These are phyloP conservation scores for Saussurea involucrata DNA, from an alignment of 129 eudicot species.

Conservation along the genomic window DNA sequence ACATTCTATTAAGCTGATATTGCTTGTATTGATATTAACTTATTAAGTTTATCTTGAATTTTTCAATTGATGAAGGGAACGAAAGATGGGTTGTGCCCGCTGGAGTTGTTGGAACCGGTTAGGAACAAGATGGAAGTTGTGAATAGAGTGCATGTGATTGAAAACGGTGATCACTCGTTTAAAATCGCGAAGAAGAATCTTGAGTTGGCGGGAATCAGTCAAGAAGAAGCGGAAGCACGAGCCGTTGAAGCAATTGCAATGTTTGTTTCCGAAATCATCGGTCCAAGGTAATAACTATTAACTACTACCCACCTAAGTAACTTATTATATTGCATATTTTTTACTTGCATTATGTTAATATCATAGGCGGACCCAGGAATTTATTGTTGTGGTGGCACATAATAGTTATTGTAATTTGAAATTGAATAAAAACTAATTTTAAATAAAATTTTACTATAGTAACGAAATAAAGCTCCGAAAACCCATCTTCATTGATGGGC, in stretches of 20 bases:
- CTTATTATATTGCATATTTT: background rate
- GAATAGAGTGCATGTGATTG: constrained; percentile 57
- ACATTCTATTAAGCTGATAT: background rate
- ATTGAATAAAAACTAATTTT: background rate
- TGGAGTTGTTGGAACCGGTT: constrained; percentile 57
- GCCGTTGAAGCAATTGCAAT: constrained; percentile 68
- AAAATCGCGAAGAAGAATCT: constrained; percentile 77
- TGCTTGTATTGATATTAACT: background rate
- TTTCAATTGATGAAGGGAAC: constrained; percentile 50
- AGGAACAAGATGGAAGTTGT: constrained; percentile 53
- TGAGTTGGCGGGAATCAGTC: constrained; percentile 45
- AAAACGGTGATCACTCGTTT: constrained; percentile 91
- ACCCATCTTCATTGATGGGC: background rate
- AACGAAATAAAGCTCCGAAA: background rate
- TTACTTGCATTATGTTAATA: no score
- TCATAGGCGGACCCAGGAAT: no score
- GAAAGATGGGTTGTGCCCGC: constrained; percentile 76
- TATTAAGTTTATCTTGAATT: background rate
- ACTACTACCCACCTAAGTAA: constrained; percentile 2
- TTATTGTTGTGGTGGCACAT: background rate
- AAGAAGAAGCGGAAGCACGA: constrained; percentile 57
- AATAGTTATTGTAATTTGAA: background rate
- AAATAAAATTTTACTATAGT: no score
- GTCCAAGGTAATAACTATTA: constrained; percentile 16
- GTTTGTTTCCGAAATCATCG: constrained; percentile 44